phyloP scores from a whole-genome alignment of 345 rosid genomes.

The Heritiera littoralis region DNA sequence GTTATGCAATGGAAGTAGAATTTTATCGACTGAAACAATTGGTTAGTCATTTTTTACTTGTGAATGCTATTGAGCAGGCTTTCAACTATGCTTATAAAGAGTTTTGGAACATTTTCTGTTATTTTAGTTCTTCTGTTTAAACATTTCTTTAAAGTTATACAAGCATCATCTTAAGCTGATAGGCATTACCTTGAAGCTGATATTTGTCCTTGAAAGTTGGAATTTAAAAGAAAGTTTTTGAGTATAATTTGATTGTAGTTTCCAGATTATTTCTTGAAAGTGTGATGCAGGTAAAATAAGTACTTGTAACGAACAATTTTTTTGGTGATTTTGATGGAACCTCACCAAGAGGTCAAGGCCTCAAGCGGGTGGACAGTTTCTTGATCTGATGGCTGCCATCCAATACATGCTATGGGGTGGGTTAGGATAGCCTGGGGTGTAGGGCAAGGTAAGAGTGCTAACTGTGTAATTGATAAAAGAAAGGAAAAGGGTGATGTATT shows the following conservation, averaged over 20 bases:
- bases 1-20: neutral
- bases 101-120: neutral
- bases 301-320: neutral
- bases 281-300: slow-evolving; percentile 9
- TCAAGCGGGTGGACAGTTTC: slow-evolving; percentile 14
- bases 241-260: neutral
- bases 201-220: neutral
- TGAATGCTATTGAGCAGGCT: neutral
- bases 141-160: neutral
- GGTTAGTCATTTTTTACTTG: neutral
- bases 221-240: neutral
- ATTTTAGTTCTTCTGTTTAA: neutral
- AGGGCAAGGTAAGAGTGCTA: slow-evolving; percentile 14
- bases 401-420: slow-evolving; percentile 10
- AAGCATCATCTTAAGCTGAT: neutral
- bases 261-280: slow-evolving; percentile 10
- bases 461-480: neutral
- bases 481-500: neutral
- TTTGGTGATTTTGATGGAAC: slow-evolving; percentile 2
- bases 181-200: neutral
- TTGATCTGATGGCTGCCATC: slow-evolving; percentile 23
- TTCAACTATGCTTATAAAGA: neutral
- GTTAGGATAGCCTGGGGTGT: slow-evolving; percentile 20
- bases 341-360: slow-evolving; percentile 15
- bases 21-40: neutral